Conservation (phyloP, 2,329 filamentous ascomycete species). For the Achaetomium macrosporum region DNA sequence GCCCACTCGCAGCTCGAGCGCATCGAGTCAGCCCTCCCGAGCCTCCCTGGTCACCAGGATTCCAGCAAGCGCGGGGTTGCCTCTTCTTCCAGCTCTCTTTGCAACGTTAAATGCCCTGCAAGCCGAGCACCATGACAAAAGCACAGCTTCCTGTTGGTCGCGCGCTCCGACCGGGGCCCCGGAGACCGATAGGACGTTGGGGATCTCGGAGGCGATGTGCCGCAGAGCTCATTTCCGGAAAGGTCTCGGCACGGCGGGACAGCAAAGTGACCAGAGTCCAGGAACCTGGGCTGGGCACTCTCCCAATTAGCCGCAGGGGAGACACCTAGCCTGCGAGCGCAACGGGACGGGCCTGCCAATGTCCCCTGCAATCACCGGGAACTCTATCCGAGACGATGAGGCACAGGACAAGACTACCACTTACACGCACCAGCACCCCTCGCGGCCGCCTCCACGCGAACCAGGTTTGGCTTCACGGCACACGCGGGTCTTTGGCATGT, state of each 20-base stretch:
- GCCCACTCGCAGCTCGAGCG: background rate
- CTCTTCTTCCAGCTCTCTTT: background rate
- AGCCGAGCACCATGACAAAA: conserved; percentile 2
- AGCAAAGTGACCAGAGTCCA: conserved; percentile 14
- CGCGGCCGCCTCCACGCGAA: background rate
- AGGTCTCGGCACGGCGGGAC: conserved; percentile 24
- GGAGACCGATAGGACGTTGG: background rate
- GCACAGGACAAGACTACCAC: background rate
- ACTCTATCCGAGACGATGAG: conserved; percentile 16
- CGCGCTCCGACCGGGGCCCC: background rate
- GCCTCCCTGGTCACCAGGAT: background rate
- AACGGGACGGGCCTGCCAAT: background rate
- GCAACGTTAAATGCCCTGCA: background rate
- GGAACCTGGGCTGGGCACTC: conserved; percentile 12
- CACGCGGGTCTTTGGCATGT: background rate
- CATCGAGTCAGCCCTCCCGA: background rate
- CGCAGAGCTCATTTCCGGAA: conserved; percentile 21
- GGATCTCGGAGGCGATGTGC: conserved; percentile 19
- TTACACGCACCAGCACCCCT: background rate
- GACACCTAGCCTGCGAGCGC: conserved; percentile 1
- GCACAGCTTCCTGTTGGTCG: background rate
- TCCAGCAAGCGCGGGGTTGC: conserved; percentile 1
- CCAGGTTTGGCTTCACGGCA: background rate
- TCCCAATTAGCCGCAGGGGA: conserved; percentile 3
- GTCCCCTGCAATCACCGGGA: conserved; percentile 19